Base-by-base conservation (phyloP, 805 yeast genomes). In the Kazachstania africana region DNA sequence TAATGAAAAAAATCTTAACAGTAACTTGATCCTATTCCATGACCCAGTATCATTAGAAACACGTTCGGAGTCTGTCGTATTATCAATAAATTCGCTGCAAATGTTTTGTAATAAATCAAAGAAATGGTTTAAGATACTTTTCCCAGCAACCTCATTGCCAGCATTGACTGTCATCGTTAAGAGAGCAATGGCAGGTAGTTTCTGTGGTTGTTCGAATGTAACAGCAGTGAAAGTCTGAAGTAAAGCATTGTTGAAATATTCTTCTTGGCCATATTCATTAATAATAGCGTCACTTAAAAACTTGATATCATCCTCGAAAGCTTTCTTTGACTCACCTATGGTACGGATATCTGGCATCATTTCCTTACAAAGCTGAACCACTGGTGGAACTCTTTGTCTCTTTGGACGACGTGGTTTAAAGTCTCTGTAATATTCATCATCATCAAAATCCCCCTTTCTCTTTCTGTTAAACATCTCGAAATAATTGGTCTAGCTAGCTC, bases 131-230 rank as follows among this genome's bases (percentile, higher is more conserved):
- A 83, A 55, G 9, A 82, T 69, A 30, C 70, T 69, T 42, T 73
- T 71, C 31, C 93, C 88, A 26, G 82, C 75, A 24, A 69, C 60
- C 22, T 70, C 67, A 53, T 72, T 74, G 36, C 68, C 67, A 16
- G 78, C 63, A 56, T 79, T 77, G 28, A 82, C 74, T 15, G 75
- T 61, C 45, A 77, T 67, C 4, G 85, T 59, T 41, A 84, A 62
- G 6, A 76, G 72, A 17, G 84, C 69, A 35, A 88, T 55, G n/a
- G 76, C 69, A 10, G 77, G 72, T 36, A 78, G 70, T 52, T 87
- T 91, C 40, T 87, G 94, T 0, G 99, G 97, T 55, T 88, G 95
- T 55, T 91, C 97, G 18, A 70, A 57, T 8, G 78, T 65, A 27
- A 81, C 68, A 2, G 94, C 82, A 33, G 68, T 67, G 16, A 85